These are phyloP conservation scores for Golovinomyces cichoracearum DNA, from an alignment of 2,329 filamentous ascomycete species.

Conservation along the genomic window DNA sequence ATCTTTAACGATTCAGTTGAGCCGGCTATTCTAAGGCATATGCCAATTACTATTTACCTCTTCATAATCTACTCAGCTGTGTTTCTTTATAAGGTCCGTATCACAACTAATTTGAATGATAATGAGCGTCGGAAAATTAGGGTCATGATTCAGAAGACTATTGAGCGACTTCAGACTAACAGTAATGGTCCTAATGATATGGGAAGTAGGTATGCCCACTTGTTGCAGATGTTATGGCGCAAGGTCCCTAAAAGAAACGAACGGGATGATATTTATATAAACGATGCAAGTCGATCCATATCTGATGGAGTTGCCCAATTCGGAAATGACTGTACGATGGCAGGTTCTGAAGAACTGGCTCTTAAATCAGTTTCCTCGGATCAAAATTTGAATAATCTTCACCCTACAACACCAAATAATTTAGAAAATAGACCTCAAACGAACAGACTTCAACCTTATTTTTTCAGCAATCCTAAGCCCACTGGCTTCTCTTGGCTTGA, in stretches of 20 bases:
- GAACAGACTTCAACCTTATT: background rate
- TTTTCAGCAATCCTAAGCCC: background rate
- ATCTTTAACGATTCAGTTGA: slow-evolving; percentile 34
- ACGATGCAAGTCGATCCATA: background rate
- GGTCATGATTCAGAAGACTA: slow-evolving; percentile 30
- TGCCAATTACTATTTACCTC: slow-evolving; percentile 37
- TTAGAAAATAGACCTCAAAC: background rate
- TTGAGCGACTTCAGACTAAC: slow-evolving; percentile 31
- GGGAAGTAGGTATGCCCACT: slow-evolving; percentile 32
- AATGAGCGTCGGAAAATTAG: slow-evolving; percentile 24
- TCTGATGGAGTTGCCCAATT: background rate
- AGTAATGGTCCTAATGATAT: slow-evolving; percentile 32
- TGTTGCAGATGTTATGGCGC: slow-evolving; percentile 34
- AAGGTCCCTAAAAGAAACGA: slow-evolving; percentile 10
- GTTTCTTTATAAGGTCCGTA: slow-evolving; percentile 30
- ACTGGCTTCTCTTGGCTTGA: slow-evolving; percentile 13
- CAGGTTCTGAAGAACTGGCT: background rate
- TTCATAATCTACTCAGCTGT: slow-evolving; percentile 37
- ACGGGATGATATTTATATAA: background rate
- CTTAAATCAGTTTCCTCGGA: background rate
- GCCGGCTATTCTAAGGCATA: slow-evolving; percentile 32
- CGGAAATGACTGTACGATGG: background rate
- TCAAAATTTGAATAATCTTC: background rate
- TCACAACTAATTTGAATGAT: slow-evolving; percentile 18
- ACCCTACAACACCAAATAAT: background rate